These are phyloP conservation scores for Penicillium sumatraense DNA, from an alignment of 2,329 filamentous ascomycete genomes.

Conservation along the genomic window DNA sequence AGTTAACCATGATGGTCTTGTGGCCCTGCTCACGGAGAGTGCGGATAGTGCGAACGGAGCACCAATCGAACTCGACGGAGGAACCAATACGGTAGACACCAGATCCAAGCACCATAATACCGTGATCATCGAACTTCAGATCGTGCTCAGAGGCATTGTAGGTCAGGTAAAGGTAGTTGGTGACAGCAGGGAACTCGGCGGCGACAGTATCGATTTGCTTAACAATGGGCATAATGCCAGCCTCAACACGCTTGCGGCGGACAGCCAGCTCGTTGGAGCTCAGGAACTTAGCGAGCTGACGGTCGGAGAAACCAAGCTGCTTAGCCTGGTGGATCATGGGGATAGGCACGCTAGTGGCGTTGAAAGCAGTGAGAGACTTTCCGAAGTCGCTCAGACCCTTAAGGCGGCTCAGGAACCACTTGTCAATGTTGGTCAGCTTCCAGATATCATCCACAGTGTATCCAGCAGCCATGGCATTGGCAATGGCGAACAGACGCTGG, in stretches of 20 bases:
- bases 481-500: slow-evolving; percentile 94
- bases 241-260: slow-evolving; percentile 80
- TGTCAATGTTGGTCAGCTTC: slow-evolving; percentile 98
- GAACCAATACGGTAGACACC: slow-evolving; percentile 97
- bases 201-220: slow-evolving; percentile 99
- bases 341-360: slow-evolving; percentile 67
- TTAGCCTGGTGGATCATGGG: slow-evolving; percentile 81
- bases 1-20: slow-evolving; percentile 97
- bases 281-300: slow-evolving; percentile 92
- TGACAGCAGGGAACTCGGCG: slow-evolving; percentile 90
- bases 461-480: slow-evolving; percentile 93
- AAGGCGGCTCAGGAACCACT: slow-evolving; percentile 94
- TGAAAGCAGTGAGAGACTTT: slow-evolving; percentile 74
- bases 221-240: slow-evolving; percentile 83
- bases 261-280: slow-evolving; percentile 92
- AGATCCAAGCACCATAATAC: slow-evolving; percentile 94
- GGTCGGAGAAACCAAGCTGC: slow-evolving; percentile 90
- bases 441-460: slow-evolving; percentile 97
- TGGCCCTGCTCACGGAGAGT: slow-evolving; percentile 81
- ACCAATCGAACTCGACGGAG: slow-evolving; percentile 99
- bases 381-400: slow-evolving; percentile 90
- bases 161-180: slow-evolving; percentile 95
- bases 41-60: slow-evolving; percentile 90
- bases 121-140: slow-evolving; percentile 81
- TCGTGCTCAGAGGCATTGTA: slow-evolving; percentile 92